Conservation (phyloP, 208 protist species). For the Leishmania major region DNA sequence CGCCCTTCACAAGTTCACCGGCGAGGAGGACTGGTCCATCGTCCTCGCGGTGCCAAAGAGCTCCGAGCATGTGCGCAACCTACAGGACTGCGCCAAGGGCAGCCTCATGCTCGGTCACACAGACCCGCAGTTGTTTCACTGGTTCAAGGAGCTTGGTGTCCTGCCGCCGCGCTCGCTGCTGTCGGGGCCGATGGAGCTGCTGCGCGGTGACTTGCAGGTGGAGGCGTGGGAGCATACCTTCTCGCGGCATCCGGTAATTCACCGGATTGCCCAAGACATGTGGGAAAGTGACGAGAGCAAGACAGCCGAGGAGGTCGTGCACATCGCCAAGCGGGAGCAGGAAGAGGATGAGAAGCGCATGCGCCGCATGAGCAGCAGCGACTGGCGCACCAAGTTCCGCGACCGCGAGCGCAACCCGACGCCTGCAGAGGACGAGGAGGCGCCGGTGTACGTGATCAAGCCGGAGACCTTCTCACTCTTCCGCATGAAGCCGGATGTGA, state of each 20-base stretch:
- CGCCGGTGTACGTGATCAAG: constrained; percentile 86
- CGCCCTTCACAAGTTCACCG: constrained; percentile 73
- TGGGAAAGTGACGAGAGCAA: constrained; percentile 79
- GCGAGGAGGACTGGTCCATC: constrained; percentile 70
- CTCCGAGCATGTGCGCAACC: constrained; percentile 78
- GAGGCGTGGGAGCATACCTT: constrained; percentile 82
- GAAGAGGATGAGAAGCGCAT: constrained; percentile 90
- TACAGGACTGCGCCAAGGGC: constrained; percentile 58
- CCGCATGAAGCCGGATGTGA: constrained; percentile 71
- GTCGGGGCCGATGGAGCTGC: constrained; percentile 70
- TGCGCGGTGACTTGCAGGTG: constrained; percentile 71
- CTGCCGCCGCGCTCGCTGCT: constrained; percentile 78
- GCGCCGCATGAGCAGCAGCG: constrained; percentile 89
- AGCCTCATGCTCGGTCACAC: constrained; percentile 89
- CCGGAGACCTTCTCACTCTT: constrained; percentile 80
- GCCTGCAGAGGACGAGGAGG: constrained; percentile 74
- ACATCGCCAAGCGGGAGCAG: constrained; percentile 64
- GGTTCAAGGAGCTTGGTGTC: constrained; percentile 86
- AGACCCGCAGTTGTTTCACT: constrained; percentile 89
- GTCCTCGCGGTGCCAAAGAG: constrained; percentile 76
- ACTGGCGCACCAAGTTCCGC: constrained; percentile 85
- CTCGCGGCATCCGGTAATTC: constrained; percentile 75
- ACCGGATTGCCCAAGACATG: constrained; percentile 83
- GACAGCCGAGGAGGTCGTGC: constrained; percentile 68
- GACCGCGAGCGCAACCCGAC: constrained; percentile 88